These are phyloP conservation scores for Hymenochaete sp. DNA, from an alignment of 1,284 basidiomycete species.

Conservation along the genomic window DNA sequence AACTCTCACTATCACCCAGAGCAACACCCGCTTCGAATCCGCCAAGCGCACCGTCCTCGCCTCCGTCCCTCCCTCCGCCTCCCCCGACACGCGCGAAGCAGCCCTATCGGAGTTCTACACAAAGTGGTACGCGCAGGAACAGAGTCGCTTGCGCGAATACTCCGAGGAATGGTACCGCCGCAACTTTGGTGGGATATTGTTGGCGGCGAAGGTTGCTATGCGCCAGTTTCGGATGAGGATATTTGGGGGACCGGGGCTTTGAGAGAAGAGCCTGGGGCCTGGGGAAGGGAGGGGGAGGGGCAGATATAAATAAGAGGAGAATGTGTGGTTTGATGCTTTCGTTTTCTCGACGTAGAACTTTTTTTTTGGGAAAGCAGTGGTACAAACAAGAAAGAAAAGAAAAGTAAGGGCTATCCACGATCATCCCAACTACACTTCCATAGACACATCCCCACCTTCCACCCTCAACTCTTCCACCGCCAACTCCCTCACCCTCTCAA, in stretches of 20 bases:
- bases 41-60: conserved; percentile 50
- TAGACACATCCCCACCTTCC: conserved; percentile 14
- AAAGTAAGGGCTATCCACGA: too few species aligned
- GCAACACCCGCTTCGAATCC: conserved; percentile 61
- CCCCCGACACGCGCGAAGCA: conserved; percentile 47
- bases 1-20: too few species aligned
- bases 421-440: background rate
- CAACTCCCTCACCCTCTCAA: conserved; percentile 51
- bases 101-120: conserved; percentile 63
- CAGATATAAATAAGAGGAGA: too few species aligned
- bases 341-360: too few species aligned
- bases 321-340: too few species aligned
- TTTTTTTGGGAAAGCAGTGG: too few species aligned
- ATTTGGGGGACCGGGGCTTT: conserved; percentile 12
- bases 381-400: too few species aligned
- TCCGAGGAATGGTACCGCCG: conserved; percentile 53
- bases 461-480: conserved; percentile 27
- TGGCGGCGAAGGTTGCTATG: conserved; percentile 44
- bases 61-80: conserved; percentile 44
- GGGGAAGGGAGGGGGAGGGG: too few species aligned
- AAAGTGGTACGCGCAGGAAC: conserved; percentile 64
- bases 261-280: too few species aligned
- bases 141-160: conserved; percentile 45
- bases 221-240: conserved; percentile 30
- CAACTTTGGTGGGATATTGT: conserved; percentile 44